phyloP scores from a whole-genome alignment of 768 basidiomycete species.

The Suillus lakei region DNA sequence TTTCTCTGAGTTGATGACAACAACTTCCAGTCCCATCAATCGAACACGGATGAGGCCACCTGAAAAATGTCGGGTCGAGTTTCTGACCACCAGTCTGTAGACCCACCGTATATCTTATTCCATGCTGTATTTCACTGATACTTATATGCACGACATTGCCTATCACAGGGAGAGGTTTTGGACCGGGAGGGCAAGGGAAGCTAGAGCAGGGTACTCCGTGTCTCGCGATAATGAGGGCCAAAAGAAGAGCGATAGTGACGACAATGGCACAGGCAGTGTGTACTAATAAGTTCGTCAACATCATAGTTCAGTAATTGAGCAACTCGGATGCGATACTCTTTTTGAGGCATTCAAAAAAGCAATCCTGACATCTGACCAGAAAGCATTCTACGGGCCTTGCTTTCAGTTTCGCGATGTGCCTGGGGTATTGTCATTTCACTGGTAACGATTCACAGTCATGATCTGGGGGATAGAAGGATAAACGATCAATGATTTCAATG shows the following conservation, averaged over 20 bases:
- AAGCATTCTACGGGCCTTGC: not conserved
- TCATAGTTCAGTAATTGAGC: not conserved
- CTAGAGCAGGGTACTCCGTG: not conserved
- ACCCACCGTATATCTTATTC: slow-evolving; percentile 36
- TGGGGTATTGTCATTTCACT: not conserved
- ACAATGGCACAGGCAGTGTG: not conserved
- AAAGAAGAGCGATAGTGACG: not conserved
- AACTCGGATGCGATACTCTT: not conserved
- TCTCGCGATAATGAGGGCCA: not conserved
- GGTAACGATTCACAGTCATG: not conserved
- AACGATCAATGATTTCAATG: not conserved
- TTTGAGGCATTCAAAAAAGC: not conserved
- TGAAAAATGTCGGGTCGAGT: not conserved
- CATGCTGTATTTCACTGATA: slow-evolving; percentile 27
- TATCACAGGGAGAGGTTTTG: slow-evolving; percentile 30
- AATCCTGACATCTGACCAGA: not conserved
- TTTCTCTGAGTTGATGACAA: slow-evolving; percentile 14
- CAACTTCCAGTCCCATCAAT: not conserved
- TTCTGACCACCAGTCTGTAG: not conserved
- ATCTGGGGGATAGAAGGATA: not conserved
- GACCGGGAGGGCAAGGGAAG: slow-evolving; percentile 33
- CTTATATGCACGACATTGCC: slow-evolving; percentile 32
- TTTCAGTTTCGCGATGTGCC: not conserved
- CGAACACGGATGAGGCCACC: not conserved
- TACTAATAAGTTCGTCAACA: not conserved